Evolutionary conservation across 352 stramenopile species (phyloP), one percentile per base, ranked within the genome.

Genomic region (Globisporangium alternatum): DNA sequence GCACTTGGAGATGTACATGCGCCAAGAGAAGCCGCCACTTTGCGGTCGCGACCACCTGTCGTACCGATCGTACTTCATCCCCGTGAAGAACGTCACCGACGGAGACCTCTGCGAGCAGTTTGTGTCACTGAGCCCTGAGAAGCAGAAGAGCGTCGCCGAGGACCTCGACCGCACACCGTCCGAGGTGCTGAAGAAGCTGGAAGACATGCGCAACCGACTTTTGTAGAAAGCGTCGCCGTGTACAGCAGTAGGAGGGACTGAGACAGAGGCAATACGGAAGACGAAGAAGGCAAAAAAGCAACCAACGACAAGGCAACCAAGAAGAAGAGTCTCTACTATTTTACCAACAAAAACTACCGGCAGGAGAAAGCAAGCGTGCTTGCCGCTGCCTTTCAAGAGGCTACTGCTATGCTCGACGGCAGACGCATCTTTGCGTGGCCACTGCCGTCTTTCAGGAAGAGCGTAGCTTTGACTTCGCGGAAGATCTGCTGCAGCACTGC

Each of bases 111-210:
- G 97, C 73, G 96, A 99, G 69, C 91, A 98, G 66, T 99, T 98
- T 69, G 88, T 82, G 33, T 71, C 78, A 47, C 82, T 99, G 22
- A 88, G 90, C 19, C 80, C 88, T 22, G 91, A 98, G 57, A 98
- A 98, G 44, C 97, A 99, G 66, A 89, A 97, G 62, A 97, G 95
- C 56, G 96, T 99, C 72, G 96, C 97, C 33, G 91, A 97, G 69
- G 84, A 97, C 59, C 85, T 99, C 28, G 97, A 99, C 64, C 85
- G 96, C 58, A 98, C 93, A n/a, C 93, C 97, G 5, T 86, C 89
- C 2, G 97, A 99, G 68, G 93, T 99, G 60, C 86, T 98, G 49
- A 99, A 99, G 72, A 99, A 99, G 76, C 86, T 99, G 21, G 97
- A 99, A 75, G 97, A 99, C 68, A 98, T 98, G 69, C 87, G 95